These are phyloP conservation scores for Sclerotinia nivalis DNA, from an alignment of 2,329 filamentous ascomycete genomes.

Conservation along the genomic window DNA sequence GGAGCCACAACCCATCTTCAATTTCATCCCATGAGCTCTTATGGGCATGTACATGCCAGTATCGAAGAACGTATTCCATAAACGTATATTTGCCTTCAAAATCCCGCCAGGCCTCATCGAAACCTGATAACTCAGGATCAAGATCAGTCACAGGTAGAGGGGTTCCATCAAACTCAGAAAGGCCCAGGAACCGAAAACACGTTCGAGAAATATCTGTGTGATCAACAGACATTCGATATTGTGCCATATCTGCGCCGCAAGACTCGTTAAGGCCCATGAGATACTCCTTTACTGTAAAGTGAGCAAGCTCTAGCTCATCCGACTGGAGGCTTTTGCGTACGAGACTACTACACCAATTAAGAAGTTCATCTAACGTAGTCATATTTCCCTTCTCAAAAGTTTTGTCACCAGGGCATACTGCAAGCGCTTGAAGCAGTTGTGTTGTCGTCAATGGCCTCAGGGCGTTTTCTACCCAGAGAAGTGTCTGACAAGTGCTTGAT, in stretches of 20 bases:
- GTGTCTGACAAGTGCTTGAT: slow-evolving; percentile 32
- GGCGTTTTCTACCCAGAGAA: slow-evolving; percentile 29
- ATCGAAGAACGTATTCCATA: neutral
- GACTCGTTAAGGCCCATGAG: slow-evolving; percentile 22
- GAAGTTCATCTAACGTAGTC: slow-evolving; percentile 29
- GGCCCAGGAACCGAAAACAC: neutral
- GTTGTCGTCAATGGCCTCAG: neutral
- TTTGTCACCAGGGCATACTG: slow-evolving; percentile 22
- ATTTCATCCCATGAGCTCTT: neutral
- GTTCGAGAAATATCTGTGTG: neutral
- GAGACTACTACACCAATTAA: slow-evolving; percentile 36
- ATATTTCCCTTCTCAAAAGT: slow-evolving; percentile 29
- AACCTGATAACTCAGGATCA: neutral
- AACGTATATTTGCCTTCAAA: neutral
- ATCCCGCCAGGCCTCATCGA: neutral
- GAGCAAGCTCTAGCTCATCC: slow-evolving; percentile 31
- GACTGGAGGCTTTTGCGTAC: slow-evolving; percentile 25
- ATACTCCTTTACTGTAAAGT: slow-evolving; percentile 38
- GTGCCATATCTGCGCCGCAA: neutral
- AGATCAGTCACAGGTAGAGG: neutral
- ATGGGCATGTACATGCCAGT: neutral
- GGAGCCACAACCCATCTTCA: neutral
- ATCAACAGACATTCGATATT: slow-evolving; percentile 20
- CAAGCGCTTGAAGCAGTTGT: slow-evolving; percentile 29
- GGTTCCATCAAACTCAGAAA: neutral